Evolutionary conservation across 2,329 filamentous ascomycete genomes (phyloP).

Genomic region (Aciculosporium take): DNA sequence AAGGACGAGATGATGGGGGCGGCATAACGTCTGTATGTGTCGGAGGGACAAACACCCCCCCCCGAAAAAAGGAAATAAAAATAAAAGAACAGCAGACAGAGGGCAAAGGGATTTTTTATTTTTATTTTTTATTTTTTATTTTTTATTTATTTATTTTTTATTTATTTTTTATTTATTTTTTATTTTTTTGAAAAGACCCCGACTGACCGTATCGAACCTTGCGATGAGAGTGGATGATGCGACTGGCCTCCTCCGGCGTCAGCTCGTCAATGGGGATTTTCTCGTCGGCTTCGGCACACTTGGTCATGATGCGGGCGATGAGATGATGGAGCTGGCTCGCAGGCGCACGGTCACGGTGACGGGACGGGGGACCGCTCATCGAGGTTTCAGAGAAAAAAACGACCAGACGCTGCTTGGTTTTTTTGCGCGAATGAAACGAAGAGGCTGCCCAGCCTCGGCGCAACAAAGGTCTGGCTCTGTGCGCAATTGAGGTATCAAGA

Average conservation of each 20-base stretch:
- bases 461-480: not conserved
- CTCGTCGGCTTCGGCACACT: constrained; percentile 29
- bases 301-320: constrained; percentile 23
- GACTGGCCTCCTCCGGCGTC: constrained; percentile 50
- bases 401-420: not conserved
- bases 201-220: constrained; percentile 54
- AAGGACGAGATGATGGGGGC: too few relatives aligned
- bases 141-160: too few relatives aligned
- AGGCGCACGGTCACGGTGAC: not conserved
- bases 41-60: too few relatives aligned
- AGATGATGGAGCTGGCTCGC: not conserved
- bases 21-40: too few relatives aligned
- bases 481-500: constrained; percentile 9
- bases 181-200: not conserved
- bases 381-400: not conserved
- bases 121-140: too few relatives aligned
- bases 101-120: not conserved
- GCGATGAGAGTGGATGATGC: constrained; percentile 55
- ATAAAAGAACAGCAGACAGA: not conserved
- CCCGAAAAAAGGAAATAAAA: not conserved
- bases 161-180: too few relatives aligned
- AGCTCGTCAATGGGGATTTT: constrained; percentile 38
- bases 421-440: not conserved
- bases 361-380: not conserved
- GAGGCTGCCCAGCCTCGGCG: not conserved